phyloP scores from a whole-genome alignment of 1,139 yeast genomes.

The Protomyces inundatus region DNA sequence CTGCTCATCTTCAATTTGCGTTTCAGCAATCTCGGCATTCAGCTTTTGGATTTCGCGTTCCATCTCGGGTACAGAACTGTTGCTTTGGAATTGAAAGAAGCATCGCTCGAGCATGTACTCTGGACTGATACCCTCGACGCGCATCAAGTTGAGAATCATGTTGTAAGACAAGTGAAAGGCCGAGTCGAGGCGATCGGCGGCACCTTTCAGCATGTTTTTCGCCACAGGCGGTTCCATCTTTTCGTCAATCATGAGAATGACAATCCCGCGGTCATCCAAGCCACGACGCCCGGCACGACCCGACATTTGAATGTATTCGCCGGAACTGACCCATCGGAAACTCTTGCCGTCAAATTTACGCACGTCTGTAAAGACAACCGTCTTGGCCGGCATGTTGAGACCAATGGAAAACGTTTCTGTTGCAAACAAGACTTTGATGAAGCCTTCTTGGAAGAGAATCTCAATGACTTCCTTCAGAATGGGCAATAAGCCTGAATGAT shows the following conservation, averaged over 20 bases:
- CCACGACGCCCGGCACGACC: constrained; percentile 99
- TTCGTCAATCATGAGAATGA: constrained; percentile 97
- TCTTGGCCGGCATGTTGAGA: constrained; percentile 94
- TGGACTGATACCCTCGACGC: constrained; percentile 97
- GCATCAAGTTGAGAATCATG: constrained; percentile 89
- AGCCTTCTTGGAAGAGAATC: constrained; percentile 92
- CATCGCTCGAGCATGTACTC: constrained; percentile 94
- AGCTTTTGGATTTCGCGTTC: constrained; percentile 58
- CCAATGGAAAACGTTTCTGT: constrained; percentile 99
- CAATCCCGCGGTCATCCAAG: constrained; percentile 96
- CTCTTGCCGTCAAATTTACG: constrained; percentile 98
- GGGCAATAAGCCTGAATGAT: constrained; percentile 93
- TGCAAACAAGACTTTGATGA: constrained; percentile 87
- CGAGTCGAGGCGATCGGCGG: constrained; percentile 90
- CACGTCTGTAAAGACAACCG: constrained; percentile 95
- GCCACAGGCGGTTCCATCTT: constrained; percentile 99
- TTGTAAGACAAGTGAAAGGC: constrained; percentile 96
- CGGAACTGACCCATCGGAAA: constrained; percentile 98
- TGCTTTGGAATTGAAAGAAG: constrained; percentile 91
- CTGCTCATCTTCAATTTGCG: constrained; percentile 66
- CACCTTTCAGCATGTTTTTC: constrained; percentile 98
- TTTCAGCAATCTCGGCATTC: constrained; percentile 47
- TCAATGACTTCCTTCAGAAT: constrained; percentile 95
- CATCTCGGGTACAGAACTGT: constrained; percentile 78
- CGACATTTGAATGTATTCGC: constrained; percentile 98